Evolutionary conservation across 1,284 basidiomycete species (phyloP).

Genomic region (Tylopilus sp.): DNA sequence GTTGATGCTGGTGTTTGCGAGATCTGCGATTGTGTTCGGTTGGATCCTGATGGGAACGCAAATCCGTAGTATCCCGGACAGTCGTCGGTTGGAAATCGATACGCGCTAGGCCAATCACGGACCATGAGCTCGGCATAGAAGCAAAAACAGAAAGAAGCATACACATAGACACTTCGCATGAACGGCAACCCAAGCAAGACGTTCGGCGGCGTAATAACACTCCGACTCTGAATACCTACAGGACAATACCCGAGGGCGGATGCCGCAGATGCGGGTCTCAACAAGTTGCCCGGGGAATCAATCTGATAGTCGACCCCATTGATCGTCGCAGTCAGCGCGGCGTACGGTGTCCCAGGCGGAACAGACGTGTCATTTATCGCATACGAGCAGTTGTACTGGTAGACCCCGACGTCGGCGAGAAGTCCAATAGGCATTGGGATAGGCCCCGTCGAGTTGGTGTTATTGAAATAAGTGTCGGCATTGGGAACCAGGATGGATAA

Average conservation of each 20-base stretch:
- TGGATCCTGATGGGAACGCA: constrained; percentile 26
- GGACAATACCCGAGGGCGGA: constrained; percentile 18
- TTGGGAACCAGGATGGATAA: constrained; percentile 21
- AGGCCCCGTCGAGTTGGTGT: constrained; percentile 23
- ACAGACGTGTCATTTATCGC: neutral
- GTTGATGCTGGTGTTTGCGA: constrained; percentile 28
- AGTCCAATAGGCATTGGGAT: constrained; percentile 14
- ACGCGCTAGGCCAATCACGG: constrained; percentile 20
- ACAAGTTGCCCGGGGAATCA: constrained; percentile 24
- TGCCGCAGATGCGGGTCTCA: constrained; percentile 12
- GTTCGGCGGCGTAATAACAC: constrained; percentile 4
- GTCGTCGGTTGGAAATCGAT: constrained; percentile 29
- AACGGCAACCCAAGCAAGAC: constrained; percentile 28
- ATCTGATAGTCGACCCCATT: constrained; percentile 34
- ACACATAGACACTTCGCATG: constrained; percentile 34
- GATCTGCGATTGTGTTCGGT: constrained; percentile 29
- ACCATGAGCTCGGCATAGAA: neutral
- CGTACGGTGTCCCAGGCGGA: constrained; percentile 18
- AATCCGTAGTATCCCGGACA: constrained; percentile 34
- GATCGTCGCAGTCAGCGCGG: constrained; percentile 28
- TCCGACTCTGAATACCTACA: constrained; percentile 23
- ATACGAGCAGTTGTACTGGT: constrained; percentile 22
- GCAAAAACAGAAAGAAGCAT: constrained; percentile 4
- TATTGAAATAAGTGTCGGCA: constrained; percentile 16
- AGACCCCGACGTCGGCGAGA: neutral